Percentiles rank a stretch among this genome's conserved stretches.
Conservation (phyloP, 2,329 filamentous ascomycete species). For the Alternaria gaisen region DNA sequence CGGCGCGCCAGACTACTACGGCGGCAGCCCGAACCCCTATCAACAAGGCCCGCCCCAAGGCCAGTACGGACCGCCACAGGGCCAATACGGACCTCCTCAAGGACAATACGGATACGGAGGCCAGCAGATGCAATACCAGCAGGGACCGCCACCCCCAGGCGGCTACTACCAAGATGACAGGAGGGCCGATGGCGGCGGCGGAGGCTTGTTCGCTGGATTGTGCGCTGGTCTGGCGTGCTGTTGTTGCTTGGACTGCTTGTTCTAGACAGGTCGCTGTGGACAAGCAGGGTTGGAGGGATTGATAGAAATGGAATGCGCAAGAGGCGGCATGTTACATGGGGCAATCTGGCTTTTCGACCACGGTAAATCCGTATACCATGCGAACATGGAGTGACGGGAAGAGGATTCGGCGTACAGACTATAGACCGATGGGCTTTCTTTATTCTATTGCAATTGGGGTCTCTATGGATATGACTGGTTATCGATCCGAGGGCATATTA, state of each 20-base stretch:
- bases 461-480: neutral
- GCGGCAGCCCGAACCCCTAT: constrained; percentile 33
- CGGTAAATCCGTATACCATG: neutral
- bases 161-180: constrained; percentile 53
- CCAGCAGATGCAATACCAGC: constrained; percentile 50
- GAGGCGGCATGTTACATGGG: neutral
- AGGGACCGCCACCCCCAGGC: constrained; percentile 43
- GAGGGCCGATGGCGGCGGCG: constrained; percentile 39
- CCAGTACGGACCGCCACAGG: constrained; percentile 24
- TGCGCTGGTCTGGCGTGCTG: constrained; percentile 60
- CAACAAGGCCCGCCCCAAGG: constrained; percentile 33
- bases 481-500: neutral
- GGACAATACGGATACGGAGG: constrained; percentile 39
- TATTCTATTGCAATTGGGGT: constrained; percentile 2
- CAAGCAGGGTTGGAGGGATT: neutral
- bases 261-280: constrained; percentile 42
- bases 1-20: constrained; percentile 31
- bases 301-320: neutral
- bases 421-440: constrained; percentile 14
- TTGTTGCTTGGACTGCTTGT: constrained; percentile 62
- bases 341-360: neutral
- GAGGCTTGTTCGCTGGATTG: constrained; percentile 55
- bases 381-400: neutral
- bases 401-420: neutral
- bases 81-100: constrained; percentile 34